Conservation (phyloP, 768 basidiomycete species). For the Daedaleopsis sinensis region DNA sequence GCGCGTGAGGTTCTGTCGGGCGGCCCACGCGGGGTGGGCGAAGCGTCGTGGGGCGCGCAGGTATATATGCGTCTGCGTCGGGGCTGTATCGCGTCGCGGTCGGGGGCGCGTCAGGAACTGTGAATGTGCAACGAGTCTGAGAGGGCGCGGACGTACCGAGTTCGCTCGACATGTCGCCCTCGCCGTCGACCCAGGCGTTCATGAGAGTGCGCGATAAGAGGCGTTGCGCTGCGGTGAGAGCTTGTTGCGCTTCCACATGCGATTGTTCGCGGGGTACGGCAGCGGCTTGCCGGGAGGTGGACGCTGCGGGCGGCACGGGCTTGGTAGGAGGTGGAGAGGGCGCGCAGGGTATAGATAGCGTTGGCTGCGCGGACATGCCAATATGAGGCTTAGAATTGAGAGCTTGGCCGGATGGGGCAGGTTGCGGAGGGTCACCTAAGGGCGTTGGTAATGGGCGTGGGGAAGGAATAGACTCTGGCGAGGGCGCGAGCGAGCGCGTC, state of each 20-base stretch:
- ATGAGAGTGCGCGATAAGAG: slow-evolving; percentile 49
- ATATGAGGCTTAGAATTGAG: not conserved
- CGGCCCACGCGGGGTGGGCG: slow-evolving; percentile 48
- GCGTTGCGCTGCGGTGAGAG: slow-evolving; percentile 29
- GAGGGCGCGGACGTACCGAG: slow-evolving; percentile 35
- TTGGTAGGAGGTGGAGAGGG: not conserved
- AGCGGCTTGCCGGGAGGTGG: not conserved
- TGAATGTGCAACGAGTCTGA: not conserved
- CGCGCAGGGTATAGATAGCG: not conserved
- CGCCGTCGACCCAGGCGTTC: slow-evolving; percentile 45
- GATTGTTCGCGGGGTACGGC: slow-evolving; percentile 8
- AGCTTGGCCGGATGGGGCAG: not conserved
- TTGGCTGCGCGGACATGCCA: not conserved
- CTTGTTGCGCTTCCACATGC: slow-evolving; percentile 36
- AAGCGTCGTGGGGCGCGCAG: slow-evolving; percentile 52
- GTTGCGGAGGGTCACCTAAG: not conserved
- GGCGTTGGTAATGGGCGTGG: slow-evolving; percentile 4
- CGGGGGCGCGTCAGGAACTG: too few species aligned
- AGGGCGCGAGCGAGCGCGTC: slow-evolving; percentile 8
- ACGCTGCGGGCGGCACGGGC: not conserved
- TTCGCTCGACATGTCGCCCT: slow-evolving; percentile 45
- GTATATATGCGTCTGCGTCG: slow-evolving; percentile 50
- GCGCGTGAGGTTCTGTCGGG: slow-evolving; percentile 44
- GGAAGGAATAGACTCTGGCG: slow-evolving; percentile 14
- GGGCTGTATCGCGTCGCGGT: slow-evolving; percentile 32